phyloP scores from a whole-genome alignment of 495 filamentous ascomycete species.

The Glonium stellatum region DNA sequence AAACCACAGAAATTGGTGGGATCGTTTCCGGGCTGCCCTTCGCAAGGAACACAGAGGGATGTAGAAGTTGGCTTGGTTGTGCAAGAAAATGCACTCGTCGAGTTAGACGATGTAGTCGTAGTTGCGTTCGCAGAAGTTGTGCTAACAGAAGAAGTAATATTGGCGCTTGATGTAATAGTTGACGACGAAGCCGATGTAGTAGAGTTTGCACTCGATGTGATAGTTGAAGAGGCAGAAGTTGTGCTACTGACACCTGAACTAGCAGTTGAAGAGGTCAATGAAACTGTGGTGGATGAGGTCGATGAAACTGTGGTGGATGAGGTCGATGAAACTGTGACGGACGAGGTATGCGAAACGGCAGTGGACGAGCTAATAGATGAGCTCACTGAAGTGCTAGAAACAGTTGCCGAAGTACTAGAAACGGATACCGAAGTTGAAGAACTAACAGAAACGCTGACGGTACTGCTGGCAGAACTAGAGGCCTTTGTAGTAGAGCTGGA shows the following conservation, averaged over 20 bases:
- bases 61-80: conserved; percentile 17
- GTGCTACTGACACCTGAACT: background rate
- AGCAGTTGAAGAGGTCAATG: background rate
- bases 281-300: background rate
- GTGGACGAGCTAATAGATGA: background rate
- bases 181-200: conserved; percentile 1
- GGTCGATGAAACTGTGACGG: no score
- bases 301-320: no score
- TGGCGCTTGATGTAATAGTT: background rate
- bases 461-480: background rate
- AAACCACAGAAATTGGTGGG: conserved; percentile 30
- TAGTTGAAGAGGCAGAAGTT: background rate
- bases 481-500: background rate
- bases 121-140: background rate
- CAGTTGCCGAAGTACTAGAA: background rate
- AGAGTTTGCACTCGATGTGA: background rate
- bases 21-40: conserved; percentile 31
- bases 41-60: conserved; percentile 31
- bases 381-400: background rate
- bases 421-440: background rate
- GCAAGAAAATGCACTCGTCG: conserved; percentile 3
- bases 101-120: background rate
- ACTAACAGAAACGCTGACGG: background rate
- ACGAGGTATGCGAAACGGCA: no score
- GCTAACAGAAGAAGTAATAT: background rate